Evolutionary conservation across 2,329 filamentous ascomycete genomes (phyloP), one percentile per base, ranked within the genome.

Genomic region (Botryosphaeria dothidea): DNA sequence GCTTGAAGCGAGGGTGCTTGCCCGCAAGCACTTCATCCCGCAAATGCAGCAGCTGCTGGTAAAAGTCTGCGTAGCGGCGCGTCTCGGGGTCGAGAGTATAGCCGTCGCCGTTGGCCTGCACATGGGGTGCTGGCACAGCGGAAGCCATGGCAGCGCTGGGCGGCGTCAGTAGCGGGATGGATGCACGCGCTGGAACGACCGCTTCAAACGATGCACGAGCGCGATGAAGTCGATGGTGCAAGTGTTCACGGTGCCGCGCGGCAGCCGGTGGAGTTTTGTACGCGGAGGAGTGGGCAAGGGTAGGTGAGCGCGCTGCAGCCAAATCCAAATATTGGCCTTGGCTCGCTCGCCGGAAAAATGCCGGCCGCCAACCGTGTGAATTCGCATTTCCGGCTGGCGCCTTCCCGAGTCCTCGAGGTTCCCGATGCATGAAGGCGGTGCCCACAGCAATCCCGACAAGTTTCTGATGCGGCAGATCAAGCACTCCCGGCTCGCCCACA

Each of bases 11-110:
- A 69, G 85, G 84, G 73, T 93, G 90, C 71, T 85, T 88, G 74
- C 93, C 93, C 76, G 91, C 87, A 74, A 95, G 83, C 71, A 98
- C 86, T 70, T 88, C 84, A 81, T 97, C 91, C 78, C 89, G 90
- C 78, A 98, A 88, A 70, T 84, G 86, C 73, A 96, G 77, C 72
- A 98, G 91, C 80, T 90, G 92, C 74, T 90, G 86, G 81, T 92
- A 95, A 67, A 83, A 79, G 69, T 77, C 75, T 70, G 72, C 83
- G 67, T 83, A 81, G 67, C 82, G 74, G 70, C 68, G 73, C 64
- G 69, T 67, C 69, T 75, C 73, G 65, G 69, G 67, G 75, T 54
- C 48, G 61, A 41, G 64, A 80, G 75, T 70, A 79, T 69, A 69
- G 71, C 68, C 70, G 69, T 68, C 69, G 67, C 75, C 72, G 70